Evolutionary conservation across 2,329 filamentous ascomycete genomes (phyloP), one percentile per base, ranked within the genome.

Genomic region (Apiospora marii): DNA sequence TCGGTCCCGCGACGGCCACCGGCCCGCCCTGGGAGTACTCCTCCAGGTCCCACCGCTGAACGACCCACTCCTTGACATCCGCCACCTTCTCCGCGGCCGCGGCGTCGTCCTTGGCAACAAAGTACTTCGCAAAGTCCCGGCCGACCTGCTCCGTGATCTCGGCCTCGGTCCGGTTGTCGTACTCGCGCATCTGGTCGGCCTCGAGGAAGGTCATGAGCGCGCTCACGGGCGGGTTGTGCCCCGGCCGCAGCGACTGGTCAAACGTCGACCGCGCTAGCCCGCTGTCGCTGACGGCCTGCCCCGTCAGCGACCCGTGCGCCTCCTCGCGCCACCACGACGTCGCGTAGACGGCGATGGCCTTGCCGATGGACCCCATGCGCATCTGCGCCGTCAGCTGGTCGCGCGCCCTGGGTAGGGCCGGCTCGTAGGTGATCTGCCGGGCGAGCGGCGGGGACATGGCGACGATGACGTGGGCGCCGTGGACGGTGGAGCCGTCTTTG

Each of bases 11-110:
- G 68, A 70, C 46, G 3, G 68, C 68, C 27, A 27, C 37, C 16
- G 68, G 68, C 19, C 69, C 69, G 30, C 69, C 48, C 49, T 41
- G 46, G 5, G 69, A 70, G 24, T 67, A 70, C 69, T 70, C 48
- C n/a, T 70, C 69, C n/a, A 61, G 48, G 3, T 64, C 43, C 69
- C 69, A 70, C 22, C 43, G 44, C 37, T 51, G 51, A 16, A 53
- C 34, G 13, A 70, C 48, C 68, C 68, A 64, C 34, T 64, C 58
- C 58, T 64, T 64, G 8, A 64, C 58, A 10, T 34, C 12, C 7
- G 8, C 13, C 24, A 34, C 58, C 7, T 19, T 7, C 22, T 10
- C 24, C 51, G 51, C 51, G 4, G 51, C 37, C 8, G 37, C 37
- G 8, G 8, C 37, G 37, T 41, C 37, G 7, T 10, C 7, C 37